Conservation (phyloP, 345 rosid genomes). For the Iberis pinnata region DNA sequence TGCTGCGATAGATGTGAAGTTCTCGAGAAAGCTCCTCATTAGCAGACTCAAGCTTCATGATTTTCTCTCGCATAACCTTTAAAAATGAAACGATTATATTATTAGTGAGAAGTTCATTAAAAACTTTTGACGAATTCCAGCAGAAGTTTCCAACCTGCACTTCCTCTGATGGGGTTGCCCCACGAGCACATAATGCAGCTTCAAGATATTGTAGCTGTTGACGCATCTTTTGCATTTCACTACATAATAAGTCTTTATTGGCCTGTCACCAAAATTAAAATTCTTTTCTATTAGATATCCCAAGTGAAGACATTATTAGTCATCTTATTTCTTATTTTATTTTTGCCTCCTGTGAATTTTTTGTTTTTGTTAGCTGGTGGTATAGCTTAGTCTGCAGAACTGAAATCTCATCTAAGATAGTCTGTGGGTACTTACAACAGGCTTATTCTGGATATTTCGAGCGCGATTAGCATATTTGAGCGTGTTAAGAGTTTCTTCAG, state of each 20-base stretch:
- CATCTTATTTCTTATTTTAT: not conserved
- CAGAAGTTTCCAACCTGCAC: slow-evolving; percentile 39
- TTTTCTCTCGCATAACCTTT: slow-evolving; percentile 57
- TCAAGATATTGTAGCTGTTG: slow-evolving; percentile 57
- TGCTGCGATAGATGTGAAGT: slow-evolving; percentile 65
- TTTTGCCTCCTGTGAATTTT: not conserved
- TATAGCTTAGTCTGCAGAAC: slow-evolving; percentile 2
- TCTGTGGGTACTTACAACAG: slow-evolving; percentile 48
- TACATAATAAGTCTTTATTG: slow-evolving; percentile 61
- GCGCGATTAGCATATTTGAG: slow-evolving; percentile 84
- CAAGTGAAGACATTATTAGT: too few species aligned
- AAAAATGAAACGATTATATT: slow-evolving; percentile 1
- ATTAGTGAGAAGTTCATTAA: not conserved
- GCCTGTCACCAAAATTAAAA: slow-evolving; percentile 37
- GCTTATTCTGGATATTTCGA: slow-evolving; percentile 77
- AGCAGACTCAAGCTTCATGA: slow-evolving; percentile 61
- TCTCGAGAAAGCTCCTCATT: slow-evolving; percentile 63
- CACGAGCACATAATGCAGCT: slow-evolving; percentile 60
- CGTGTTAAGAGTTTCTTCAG: slow-evolving; percentile 73
- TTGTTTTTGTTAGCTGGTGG: not conserved
- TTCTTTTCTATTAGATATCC: slow-evolving; percentile 4
- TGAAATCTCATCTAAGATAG: not conserved
- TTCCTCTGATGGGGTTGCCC: slow-evolving; percentile 46
- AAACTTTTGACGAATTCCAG: slow-evolving; percentile 4
- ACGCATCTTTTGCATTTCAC: slow-evolving; percentile 68